phyloP scores from a whole-genome alignment of 208 protist genomes.

The Acanthamoeba culbertsoni region DNA sequence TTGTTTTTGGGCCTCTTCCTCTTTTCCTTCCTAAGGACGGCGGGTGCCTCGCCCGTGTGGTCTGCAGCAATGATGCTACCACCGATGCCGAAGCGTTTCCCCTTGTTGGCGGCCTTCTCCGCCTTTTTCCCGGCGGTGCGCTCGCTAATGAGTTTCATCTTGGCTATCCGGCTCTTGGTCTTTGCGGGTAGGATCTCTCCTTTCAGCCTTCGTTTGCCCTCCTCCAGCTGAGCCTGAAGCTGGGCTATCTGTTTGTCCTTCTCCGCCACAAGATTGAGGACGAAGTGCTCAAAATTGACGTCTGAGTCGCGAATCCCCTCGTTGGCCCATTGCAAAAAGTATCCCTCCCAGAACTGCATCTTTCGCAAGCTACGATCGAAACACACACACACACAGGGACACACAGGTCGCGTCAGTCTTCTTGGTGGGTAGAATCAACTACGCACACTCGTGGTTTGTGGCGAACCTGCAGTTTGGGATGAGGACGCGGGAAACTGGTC shows the following conservation, averaged over 20 bases:
- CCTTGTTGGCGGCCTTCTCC: not conserved
- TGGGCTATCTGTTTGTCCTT: constrained; percentile 29
- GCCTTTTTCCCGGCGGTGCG: not conserved
- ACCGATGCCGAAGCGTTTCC: not conserved
- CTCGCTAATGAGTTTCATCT: constrained; percentile 8
- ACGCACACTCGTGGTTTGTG: not conserved
- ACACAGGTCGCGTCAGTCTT: not conserved
- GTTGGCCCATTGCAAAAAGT: not conserved
- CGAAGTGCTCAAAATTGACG: not conserved
- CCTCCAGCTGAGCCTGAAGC: not conserved
- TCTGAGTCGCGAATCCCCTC: not conserved
- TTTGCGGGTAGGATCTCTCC: not conserved
- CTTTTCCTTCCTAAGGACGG: too few species aligned
- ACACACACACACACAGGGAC: not conserved
- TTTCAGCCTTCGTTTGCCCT: not conserved
- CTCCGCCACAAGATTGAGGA: not conserved
- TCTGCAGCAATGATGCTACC: too few species aligned
- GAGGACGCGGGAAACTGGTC: not conserved
- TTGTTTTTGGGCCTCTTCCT: too few species aligned
- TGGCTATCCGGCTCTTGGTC: not conserved
- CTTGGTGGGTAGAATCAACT: not conserved
- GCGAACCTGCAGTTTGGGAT: constrained; percentile 25
- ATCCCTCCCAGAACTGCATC: constrained; percentile 47
- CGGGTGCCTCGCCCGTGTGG: too few species aligned
- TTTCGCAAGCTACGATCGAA: not conserved